These are phyloP conservation scores for Annulohypoxylon stygium DNA, from an alignment of 495 filamentous ascomycete species.

Conservation along the genomic window DNA sequence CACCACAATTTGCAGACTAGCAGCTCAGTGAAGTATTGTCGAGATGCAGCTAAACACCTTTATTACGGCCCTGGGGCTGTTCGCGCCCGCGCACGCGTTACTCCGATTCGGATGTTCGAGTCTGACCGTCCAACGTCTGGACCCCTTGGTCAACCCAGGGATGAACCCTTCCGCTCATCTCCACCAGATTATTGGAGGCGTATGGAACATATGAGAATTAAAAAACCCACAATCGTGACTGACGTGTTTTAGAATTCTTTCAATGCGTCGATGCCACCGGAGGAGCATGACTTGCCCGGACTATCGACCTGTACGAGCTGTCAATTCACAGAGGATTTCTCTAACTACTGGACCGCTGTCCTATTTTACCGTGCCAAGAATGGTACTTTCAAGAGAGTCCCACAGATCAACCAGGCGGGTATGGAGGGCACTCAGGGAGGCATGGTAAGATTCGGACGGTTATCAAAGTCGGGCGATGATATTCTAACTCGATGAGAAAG, in stretches of 20 bases:
- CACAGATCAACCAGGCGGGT: slow-evolving; percentile 58
- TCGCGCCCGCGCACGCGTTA: slow-evolving; percentile 58
- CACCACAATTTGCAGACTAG: slow-evolving; percentile 1
- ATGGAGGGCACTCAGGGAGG: slow-evolving; percentile 57
- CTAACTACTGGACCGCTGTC: slow-evolving; percentile 62
- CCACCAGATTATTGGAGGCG: slow-evolving; percentile 63
- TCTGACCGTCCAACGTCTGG: slow-evolving; percentile 18
- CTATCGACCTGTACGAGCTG: slow-evolving; percentile 58
- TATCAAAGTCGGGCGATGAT: neutral
- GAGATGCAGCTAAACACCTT: slow-evolving; percentile 58
- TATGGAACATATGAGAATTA: slow-evolving; percentile 67
- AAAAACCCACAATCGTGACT: too few species aligned
- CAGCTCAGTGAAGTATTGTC: slow-evolving; percentile 5
- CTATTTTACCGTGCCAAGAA: slow-evolving; percentile 56
- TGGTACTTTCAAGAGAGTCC: slow-evolving; percentile 56
- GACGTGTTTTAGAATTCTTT: slow-evolving; percentile 48
- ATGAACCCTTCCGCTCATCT: slow-evolving; percentile 57
- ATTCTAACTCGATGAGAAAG: slow-evolving; percentile 29
- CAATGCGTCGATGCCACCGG: slow-evolving; percentile 55
- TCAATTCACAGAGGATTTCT: slow-evolving; percentile 57
- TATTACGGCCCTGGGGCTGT: slow-evolving; percentile 59
- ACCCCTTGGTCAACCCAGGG: slow-evolving; percentile 17
- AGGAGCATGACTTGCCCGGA: slow-evolving; percentile 48
- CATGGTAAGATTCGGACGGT: slow-evolving; percentile 42
- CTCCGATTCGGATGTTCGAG: slow-evolving; percentile 53